Conservation (phyloP, 352 stramenopile species). For the Albugo candida region DNA sequence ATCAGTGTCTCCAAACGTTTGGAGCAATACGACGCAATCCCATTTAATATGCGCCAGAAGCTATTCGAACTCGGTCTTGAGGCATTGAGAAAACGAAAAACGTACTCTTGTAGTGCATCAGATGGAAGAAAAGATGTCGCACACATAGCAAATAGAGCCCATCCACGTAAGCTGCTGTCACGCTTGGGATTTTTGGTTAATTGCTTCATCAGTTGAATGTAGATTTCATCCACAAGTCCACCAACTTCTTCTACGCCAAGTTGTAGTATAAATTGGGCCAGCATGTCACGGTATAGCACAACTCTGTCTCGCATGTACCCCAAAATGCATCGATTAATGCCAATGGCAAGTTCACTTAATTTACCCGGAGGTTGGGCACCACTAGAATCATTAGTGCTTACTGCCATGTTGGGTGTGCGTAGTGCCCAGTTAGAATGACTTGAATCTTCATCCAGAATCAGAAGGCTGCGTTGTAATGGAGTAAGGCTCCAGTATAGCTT, state of each 20-base stretch:
- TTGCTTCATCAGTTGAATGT: constrained; percentile 87
- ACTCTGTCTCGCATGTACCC: constrained; percentile 90
- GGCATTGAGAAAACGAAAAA: constrained; percentile 80
- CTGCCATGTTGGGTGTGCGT: no score
- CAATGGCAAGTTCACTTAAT: constrained; percentile 25
- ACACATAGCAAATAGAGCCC: constrained; percentile 88
- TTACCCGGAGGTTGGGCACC: no score
- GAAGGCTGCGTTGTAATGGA: no score
- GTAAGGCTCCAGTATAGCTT: no score
- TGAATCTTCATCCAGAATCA: no score
- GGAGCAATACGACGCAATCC: constrained; percentile 82
- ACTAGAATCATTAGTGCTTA: no score
- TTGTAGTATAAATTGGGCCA: constrained; percentile 86
- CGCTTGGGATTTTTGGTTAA: constrained; percentile 82
- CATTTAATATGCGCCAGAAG: constrained; percentile 58
- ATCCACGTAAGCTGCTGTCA: constrained; percentile 80
- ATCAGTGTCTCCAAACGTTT: constrained; percentile 84
- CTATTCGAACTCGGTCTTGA: constrained; percentile 51
- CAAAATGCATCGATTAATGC: constrained; percentile 85
- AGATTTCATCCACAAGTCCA: constrained; percentile 84
- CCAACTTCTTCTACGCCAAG: constrained; percentile 73
- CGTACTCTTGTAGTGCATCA: constrained; percentile 72
- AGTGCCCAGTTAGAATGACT: no score
- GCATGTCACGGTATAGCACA: constrained; percentile 85
- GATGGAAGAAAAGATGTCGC: constrained; percentile 81